These are phyloP conservation scores for Tremellales sp. DNA, from an alignment of 1,284 basidiomycete species.

Conservation along the genomic window DNA sequence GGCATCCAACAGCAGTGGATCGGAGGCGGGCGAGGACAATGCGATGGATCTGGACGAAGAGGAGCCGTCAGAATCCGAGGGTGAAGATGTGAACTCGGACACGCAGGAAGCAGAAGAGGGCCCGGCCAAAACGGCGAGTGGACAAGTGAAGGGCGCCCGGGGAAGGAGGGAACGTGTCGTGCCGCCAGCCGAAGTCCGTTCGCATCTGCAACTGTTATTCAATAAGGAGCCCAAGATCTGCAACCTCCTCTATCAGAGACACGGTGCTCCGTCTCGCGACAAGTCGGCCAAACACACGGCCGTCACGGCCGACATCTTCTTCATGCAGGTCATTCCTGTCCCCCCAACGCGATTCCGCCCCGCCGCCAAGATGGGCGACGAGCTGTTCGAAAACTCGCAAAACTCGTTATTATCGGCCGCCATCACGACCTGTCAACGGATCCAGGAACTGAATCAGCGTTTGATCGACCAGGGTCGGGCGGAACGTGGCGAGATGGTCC, in stretches of 20 bases:
- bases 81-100: conserved; percentile 49
- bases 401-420: conserved; percentile 89
- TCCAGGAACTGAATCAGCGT: conserved; percentile 72
- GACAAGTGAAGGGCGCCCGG: conserved; percentile 67
- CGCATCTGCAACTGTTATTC: conserved; percentile 87
- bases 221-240: conserved; percentile 76
- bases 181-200: conserved; percentile 85
- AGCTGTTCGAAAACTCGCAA: conserved; percentile 92
- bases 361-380: conserved; percentile 86
- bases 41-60: conserved; percentile 46
- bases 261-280: conserved; percentile 64
- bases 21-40: conserved; percentile 53
- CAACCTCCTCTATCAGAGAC: conserved; percentile 84
- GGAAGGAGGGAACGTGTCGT: conserved; percentile 85
- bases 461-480: conserved; percentile 52
- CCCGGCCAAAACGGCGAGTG: conserved; percentile 67
- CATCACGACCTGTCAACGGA: conserved; percentile 72
- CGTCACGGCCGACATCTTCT: conserved; percentile 78
- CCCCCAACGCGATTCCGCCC: conserved; percentile 95
- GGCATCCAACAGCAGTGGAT: conserved; percentile 48
- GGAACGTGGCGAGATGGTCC: conserved; percentile 53
- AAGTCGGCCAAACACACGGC: conserved; percentile 19
- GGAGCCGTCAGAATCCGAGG: conserved; percentile 29
- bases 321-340: conserved; percentile 88
- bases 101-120: conserved; percentile 49